phyloP scores from a whole-genome alignment of 2,329 filamentous ascomycete genomes.

The Monascus ruber region DNA sequence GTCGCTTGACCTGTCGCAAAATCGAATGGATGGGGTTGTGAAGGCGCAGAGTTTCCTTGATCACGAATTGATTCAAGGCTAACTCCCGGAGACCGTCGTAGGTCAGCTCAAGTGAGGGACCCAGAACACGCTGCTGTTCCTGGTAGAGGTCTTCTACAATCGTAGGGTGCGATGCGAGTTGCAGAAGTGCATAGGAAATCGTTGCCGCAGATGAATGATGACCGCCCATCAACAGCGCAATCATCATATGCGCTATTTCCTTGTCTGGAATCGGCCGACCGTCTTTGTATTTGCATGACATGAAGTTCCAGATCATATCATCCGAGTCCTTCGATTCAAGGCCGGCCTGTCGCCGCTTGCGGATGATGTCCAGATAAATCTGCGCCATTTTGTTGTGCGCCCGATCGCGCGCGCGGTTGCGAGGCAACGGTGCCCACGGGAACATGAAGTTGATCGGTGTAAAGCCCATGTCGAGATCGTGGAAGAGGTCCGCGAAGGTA shows the following conservation, averaged over 20 bases:
- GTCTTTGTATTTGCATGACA: conserved; percentile 66
- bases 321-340: conserved; percentile 38
- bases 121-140: conserved; percentile 50
- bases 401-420: conserved; percentile 59
- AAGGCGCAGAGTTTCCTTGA: conserved; percentile 61
- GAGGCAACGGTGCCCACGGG: conserved; percentile 65
- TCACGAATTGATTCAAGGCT: conserved; percentile 50
- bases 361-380: conserved; percentile 62
- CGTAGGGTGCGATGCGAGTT: conserved; percentile 57
- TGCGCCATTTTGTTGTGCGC: conserved; percentile 60
- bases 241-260: conserved; percentile 78
- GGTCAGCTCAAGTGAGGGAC: conserved; percentile 42
- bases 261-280: conserved; percentile 57
- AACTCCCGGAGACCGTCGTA: conserved; percentile 51
- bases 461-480: conserved; percentile 72
- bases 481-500: conserved; percentile 63
- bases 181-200: conserved; percentile 66
- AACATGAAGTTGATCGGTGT: conserved; percentile 72
- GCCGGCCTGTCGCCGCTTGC: conserved; percentile 43
- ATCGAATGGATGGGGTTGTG: conserved; percentile 64
- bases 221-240: conserved; percentile 71
- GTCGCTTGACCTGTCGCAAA: conserved; percentile 59
- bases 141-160: conserved; percentile 59
- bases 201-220: conserved; percentile 71
- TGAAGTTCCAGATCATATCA: conserved; percentile 70